Base-by-base conservation (phyloP, 1,139 yeast genomes). In the Meyerozyma elateridarum region DNA sequence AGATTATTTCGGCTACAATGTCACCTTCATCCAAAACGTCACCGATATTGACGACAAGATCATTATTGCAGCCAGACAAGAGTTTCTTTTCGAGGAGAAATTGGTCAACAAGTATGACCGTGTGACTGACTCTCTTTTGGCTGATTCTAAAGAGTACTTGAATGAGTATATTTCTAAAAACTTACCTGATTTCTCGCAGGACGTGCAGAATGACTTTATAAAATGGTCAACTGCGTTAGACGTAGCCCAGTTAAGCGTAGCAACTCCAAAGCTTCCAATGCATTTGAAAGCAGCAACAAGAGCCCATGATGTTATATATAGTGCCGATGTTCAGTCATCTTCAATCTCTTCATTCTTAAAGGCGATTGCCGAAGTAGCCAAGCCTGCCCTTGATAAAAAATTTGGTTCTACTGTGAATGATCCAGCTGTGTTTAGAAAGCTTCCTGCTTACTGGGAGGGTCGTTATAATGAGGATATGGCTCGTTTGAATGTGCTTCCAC, bases 31-130 rank as follows among this genome's bases (percentile, higher is more conserved):
- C 32, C 99, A 93, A 62, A 91, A 91, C 51, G 96, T 91, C 38
- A 91, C 99, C 13, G 98, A 91, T 57, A 88, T 91, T 39, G 99
- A 91, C 56, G 99, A 91, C 58, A 91, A 91, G 62, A 91, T 91
- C 59, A 91, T 91, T 49, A 65, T 91, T 28, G 83, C 96, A 36
- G 97, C 96, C 6, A 80, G 99, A 54, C 97, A 91, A 52, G 80
- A 76, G 46, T 79, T 82, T 54, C 63, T 91, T 29, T 89, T 83
- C 51, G 83, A 83, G 29, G 57, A 59, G 36, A 64, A 80, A 41
- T 74, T 74, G 44, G 49, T 61, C 7, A 53, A 58, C n/a, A 45
- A 44, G 27, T 49, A 54, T 39, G 48, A 49, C 0, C 41, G 46
- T 5, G 49, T 77, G 4, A 47, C 61, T n/a, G 44, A 46, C 0